Evolutionary conservation across 2,329 filamentous ascomycete genomes (phyloP), one percentile per base, ranked within the genome.

Genomic region (Zymoseptoria crescenta): DNA sequence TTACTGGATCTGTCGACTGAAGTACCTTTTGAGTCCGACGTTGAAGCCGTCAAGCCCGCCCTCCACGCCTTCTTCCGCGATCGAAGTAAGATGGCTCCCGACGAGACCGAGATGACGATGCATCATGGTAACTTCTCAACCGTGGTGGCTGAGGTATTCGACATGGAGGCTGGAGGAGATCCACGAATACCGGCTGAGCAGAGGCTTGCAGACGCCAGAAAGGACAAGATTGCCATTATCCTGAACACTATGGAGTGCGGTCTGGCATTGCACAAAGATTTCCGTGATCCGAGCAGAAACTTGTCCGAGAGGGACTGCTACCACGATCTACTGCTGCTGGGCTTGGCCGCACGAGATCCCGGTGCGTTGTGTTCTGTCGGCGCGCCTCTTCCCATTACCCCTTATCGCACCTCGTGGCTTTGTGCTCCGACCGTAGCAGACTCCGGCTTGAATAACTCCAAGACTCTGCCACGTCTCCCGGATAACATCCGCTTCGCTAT

Each of bases 171-270:
- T 28, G 71, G 74, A n/a, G 76, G 76, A 4, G 74, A 77, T 55
- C 74, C 74, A 50, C 66, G 70, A 21, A 64, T 77, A 35, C 74
- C 75, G 24, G 71, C 72, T 45, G 71, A 73, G 56, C 67, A 75
- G 49, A 66, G 74, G 29, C 67, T 71, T 30, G 70, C 76, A 3
- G 74, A 76, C 58, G 75, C 76, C 4, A 73, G 75, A 53, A 74
- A 75, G 55, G 75, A 77, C 66, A 76, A 76, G 61, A 72, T 73
- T 1, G 72, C 72, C 19, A 77, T 78, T 59, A 72, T 74, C 19
- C 65, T 78, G 8, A 76, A 74, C 54, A 71, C 72, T 8, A 72
- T 74, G 58, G 72, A 73, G 13, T 68, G 74, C 27, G 75, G 75
- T 7, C 60, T 78, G 28, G 70, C 70, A 3, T 61, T 77, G 1